Conservation (phyloP, 1,139 yeast species). For the Suhomyces bokatorum region DNA sequence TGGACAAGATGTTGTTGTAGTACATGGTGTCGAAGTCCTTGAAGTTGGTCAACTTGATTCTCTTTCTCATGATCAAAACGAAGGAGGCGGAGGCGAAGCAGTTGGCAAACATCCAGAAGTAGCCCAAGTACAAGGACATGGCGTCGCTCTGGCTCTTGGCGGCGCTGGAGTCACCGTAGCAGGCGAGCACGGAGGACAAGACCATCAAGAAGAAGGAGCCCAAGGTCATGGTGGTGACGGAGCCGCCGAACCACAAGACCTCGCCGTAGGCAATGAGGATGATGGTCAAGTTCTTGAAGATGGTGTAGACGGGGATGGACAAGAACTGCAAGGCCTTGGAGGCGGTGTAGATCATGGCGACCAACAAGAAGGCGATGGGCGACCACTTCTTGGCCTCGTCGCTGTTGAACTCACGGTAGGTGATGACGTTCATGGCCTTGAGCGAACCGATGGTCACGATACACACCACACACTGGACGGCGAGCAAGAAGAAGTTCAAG, state of each 20-base stretch:
- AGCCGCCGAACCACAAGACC: conserved; percentile 95
- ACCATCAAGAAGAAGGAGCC: conserved; percentile 90
- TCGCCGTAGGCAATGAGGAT: conserved; percentile 97
- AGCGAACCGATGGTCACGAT: conserved; percentile 67
- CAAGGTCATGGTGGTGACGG: conserved; percentile 85
- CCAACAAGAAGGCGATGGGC: conserved; percentile 87
- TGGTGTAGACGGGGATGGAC: conserved; percentile 93
- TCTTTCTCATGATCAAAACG: conserved; percentile 92
- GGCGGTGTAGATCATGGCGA: conserved; percentile 92
- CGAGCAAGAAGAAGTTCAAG: conserved; percentile 85
- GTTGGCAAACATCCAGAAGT: conserved; percentile 95
- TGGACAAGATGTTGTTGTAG: conserved; percentile 89
- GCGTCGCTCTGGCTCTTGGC: conserved; percentile 33
- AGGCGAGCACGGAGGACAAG: conserved; percentile 88
- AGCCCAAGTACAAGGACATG: conserved; percentile 69
- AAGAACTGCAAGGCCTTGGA: conserved; percentile 91
- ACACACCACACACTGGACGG: conserved; percentile 82
- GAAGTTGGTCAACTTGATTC: conserved; percentile 94
- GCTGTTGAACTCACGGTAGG: conserved; percentile 80
- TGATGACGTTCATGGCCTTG: conserved; percentile 73
- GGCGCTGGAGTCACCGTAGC: conserved; percentile 65
- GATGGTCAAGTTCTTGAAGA: conserved; percentile 95
- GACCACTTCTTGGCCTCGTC: conserved; percentile 94
- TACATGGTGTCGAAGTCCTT: conserved; percentile 98
- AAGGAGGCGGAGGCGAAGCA: conserved; percentile 93